Percentiles rank a stretch among this genome's conserved stretches.
Evolutionary conservation across 345 rosid species (phyloP).

Genomic region (Trapa bicornis): DNA sequence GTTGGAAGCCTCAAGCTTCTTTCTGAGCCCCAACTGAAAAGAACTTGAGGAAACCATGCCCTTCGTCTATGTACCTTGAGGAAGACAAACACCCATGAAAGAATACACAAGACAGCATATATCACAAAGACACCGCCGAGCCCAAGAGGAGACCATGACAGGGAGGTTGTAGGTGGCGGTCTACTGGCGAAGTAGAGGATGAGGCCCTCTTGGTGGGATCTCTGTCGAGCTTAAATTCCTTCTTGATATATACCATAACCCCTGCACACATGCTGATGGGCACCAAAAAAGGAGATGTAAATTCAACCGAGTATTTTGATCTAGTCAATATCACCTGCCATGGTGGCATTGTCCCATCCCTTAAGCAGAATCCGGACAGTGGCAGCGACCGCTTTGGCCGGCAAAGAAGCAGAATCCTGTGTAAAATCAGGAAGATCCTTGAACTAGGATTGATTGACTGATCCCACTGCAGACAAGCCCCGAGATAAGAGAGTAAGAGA

Average conservation of each 20-base stretch:
- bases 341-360: conserved; percentile 40
- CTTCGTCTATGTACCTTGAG: conserved; percentile 32
- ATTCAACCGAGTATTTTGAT: too few relatives aligned
- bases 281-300: too few relatives aligned
- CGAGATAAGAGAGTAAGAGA: too few relatives aligned
- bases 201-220: conserved; percentile 31
- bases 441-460: too few relatives aligned
- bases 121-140: conserved; percentile 20
- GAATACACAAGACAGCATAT: conserved; percentile 16
- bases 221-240: conserved; percentile 24
- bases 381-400: conserved; percentile 20
- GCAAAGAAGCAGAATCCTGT: too few relatives aligned
- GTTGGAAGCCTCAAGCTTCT: too few relatives aligned
- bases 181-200: conserved; percentile 9
- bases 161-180: conserved; percentile 21
- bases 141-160: conserved; percentile 21
- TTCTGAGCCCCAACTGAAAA: conserved; percentile 21
- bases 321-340: conserved; percentile 18
- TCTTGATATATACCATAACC: conserved; percentile 29
- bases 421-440: too few relatives aligned
- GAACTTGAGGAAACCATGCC: conserved; percentile 32
- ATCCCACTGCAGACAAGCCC: too few relatives aligned
- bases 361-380: conserved; percentile 29
- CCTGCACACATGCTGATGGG: conserved; percentile 15
- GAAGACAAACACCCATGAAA: conserved; percentile 30